These are phyloP conservation scores for Petunia axillaris DNA, from an alignment of 257 asterid species.

Conservation along the genomic window DNA sequence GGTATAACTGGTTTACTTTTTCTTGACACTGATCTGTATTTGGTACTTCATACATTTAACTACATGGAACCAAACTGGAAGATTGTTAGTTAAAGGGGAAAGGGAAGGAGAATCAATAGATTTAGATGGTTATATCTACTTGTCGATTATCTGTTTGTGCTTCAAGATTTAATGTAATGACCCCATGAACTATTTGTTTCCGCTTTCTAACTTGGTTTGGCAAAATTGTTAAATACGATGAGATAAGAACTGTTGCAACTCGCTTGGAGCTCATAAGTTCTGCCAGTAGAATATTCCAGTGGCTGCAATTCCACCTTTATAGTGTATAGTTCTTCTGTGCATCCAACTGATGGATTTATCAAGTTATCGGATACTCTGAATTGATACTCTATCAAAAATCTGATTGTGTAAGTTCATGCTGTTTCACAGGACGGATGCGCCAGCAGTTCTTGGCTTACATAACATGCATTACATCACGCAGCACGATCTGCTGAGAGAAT, in stretches of 20 bases:
- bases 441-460: constrained; percentile 32
- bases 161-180: not conserved
- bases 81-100: not conserved
- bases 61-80: not conserved
- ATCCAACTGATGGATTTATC: not conserved
- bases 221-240: not conserved
- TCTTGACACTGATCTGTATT: not conserved
- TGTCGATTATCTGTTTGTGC: constrained; percentile 2
- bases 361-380: not conserved
- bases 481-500: constrained; percentile 47
- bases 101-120: not conserved
- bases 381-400: not conserved
- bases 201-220: not conserved
- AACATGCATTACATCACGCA: constrained; percentile 37
- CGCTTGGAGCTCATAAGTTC: not conserved
- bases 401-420: not conserved
- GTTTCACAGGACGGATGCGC: constrained; percentile 35
- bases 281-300: not conserved
- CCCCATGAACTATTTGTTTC: not conserved
- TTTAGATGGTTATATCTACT: not conserved
- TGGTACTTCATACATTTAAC: not conserved
- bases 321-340: not conserved
- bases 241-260: not conserved
- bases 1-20: constrained; percentile 32
- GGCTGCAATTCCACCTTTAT: not conserved